A percentile compares a stretch with the other conserved stretches of the same genome.
Evolutionary conservation across 169 alveolate species (phyloP).

Genomic region (Plasmodium cynomolgi): DNA sequence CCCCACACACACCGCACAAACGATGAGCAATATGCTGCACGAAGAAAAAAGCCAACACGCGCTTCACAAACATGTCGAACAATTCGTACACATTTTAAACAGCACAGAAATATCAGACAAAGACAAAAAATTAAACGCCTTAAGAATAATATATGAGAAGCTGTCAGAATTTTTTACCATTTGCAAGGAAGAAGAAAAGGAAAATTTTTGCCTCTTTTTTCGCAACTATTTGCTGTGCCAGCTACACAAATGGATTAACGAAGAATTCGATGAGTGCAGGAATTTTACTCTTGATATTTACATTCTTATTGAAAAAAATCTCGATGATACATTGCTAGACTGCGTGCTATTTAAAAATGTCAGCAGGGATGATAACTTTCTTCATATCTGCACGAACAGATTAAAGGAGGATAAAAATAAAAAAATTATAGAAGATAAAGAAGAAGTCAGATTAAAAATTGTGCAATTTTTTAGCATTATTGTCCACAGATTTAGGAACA

Average conservation of each 20-base stretch:
- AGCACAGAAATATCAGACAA: conserved; percentile 15
- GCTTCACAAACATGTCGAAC: not conserved
- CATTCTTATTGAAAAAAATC: conserved; percentile 31
- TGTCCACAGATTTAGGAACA: conserved; percentile 23
- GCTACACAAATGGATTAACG: conserved; percentile 45
- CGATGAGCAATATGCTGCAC: conserved; percentile 19
- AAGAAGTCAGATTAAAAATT: conserved; percentile 60
- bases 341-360: conserved; percentile 31
- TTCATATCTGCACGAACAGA: conserved; percentile 33
- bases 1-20: not conserved
- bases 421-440: conserved; percentile 65
- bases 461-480: conserved; percentile 39
- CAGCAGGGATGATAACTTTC: conserved; percentile 38
- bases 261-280: conserved; percentile 67
- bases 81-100: conserved; percentile 15
- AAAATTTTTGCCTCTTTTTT: conserved; percentile 31
- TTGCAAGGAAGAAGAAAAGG: conserved; percentile 34
- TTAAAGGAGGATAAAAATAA: conserved; percentile 52
- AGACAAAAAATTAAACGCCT: conserved; percentile 43
- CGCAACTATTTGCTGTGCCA: conserved; percentile 13
- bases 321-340: conserved; percentile 35
- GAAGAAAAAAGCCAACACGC: conserved; percentile 3
- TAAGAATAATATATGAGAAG: conserved; percentile 35
- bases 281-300: conserved; percentile 35
- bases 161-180: conserved; percentile 26